Percentiles rank a stretch among this genome's conserved stretches.
phyloP scores from a whole-genome alignment of 2,329 filamentous ascomycete species.

The Clonostachys rosea region DNA sequence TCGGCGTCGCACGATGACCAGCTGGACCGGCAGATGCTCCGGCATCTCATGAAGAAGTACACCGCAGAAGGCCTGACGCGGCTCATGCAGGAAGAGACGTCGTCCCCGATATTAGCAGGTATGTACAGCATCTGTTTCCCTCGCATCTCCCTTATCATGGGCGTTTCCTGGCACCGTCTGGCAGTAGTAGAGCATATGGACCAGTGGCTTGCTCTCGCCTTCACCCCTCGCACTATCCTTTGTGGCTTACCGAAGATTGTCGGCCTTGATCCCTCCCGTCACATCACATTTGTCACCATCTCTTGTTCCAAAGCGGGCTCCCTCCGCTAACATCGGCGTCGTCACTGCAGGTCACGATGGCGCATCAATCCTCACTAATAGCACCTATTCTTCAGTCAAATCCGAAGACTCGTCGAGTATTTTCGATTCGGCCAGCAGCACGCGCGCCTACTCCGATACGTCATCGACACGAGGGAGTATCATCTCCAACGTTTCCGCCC shows the following conservation, averaged over 20 bases:
- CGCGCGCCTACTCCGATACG: constrained; percentile 30
- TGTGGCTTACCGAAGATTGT: no score
- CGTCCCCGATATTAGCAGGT: neutral
- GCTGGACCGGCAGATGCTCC: constrained; percentile 12
- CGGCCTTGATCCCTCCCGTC: no score
- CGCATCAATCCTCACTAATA: constrained; percentile 25
- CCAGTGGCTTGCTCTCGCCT: no score
- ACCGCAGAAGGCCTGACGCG: constrained; percentile 8
- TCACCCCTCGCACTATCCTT: no score
- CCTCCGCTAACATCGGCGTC: no score
- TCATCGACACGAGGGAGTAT: constrained; percentile 31
- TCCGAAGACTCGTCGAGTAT: constrained; percentile 27
- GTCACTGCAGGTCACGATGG: constrained; percentile 16
- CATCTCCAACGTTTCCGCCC: constrained; percentile 30
- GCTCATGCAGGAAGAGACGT: constrained; percentile 10
- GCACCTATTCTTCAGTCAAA: constrained; percentile 24
- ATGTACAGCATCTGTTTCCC: neutral
- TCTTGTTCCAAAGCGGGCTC: no score
- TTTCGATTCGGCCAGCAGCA: constrained; percentile 25
- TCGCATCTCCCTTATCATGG: constrained; percentile 3
- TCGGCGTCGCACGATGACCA: constrained; percentile 1
- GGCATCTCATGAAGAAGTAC: constrained; percentile 11
- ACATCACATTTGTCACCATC: no score
- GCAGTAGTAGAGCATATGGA: no score
- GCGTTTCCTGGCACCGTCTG: neutral